Evolutionary conservation across 495 filamentous ascomycete genomes (phyloP).

Genomic region (Penicillium nucicola): DNA sequence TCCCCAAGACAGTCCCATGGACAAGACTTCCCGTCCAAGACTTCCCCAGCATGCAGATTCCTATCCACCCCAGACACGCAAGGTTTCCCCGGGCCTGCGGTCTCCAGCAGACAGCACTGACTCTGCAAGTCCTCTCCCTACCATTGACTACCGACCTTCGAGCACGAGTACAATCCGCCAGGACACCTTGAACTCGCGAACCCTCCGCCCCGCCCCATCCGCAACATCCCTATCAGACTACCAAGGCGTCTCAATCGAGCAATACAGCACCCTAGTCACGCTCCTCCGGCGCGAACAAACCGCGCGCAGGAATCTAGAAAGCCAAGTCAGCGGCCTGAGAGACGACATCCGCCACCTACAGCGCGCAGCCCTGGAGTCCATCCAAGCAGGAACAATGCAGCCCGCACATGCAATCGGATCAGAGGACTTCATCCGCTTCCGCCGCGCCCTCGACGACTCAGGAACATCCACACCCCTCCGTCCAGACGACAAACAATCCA

Average conservation of each 20-base stretch:
- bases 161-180: constrained; percentile 43
- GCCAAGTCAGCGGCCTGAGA: constrained; percentile 48
- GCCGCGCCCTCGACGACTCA: constrained; percentile 22
- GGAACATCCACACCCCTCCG: constrained; percentile 11
- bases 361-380: constrained; percentile 30
- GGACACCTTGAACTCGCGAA: constrained; percentile 25
- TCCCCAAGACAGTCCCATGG: constrained; percentile 12
- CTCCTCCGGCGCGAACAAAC: constrained; percentile 55
- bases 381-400: constrained; percentile 34
- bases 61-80: constrained; percentile 15
- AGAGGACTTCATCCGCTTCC: constrained; percentile 32
- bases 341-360: constrained; percentile 48
- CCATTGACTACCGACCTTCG: constrained; percentile 22
- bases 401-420: constrained; percentile 35
- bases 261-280: constrained; percentile 55
- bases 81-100: constrained; percentile 16
- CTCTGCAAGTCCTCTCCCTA: constrained; percentile 16
- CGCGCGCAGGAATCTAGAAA: constrained; percentile 51
- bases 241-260: constrained; percentile 49
- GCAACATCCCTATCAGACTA: constrained; percentile 30
- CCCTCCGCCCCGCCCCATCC: constrained; percentile 30
- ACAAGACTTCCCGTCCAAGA: constrained; percentile 14
- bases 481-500: constrained; percentile 7
- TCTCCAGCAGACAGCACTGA: constrained; percentile 22
- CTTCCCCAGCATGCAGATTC: constrained; percentile 12